Percentiles rank a stretch among this genome's conserved stretches.
Evolutionary conservation across 176 grass and related monocot species (phyloP).

Genomic region (Zoysia pacifica): DNA sequence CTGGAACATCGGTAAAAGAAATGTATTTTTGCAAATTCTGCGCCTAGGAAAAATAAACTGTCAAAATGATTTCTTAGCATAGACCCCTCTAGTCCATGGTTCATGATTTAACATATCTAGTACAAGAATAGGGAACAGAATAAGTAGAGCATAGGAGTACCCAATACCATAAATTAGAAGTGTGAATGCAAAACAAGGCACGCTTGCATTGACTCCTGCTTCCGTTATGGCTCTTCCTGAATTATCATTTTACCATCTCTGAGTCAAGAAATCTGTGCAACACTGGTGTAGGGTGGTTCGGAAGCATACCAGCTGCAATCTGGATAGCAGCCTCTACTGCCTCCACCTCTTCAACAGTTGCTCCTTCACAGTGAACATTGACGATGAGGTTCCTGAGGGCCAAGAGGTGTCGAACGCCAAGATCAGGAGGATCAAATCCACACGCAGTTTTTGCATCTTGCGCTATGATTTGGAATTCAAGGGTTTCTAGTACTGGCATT

Average conservation of each 20-base stretch:
- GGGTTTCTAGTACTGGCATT: slow-evolving; percentile 36
- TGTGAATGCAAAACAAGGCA: neutral
- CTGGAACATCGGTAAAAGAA: too few species aligned
- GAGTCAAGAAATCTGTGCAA: slow-evolving; percentile 31
- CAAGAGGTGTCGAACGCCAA: slow-evolving; percentile 32
- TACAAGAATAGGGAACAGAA: neutral
- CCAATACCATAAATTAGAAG: neutral
- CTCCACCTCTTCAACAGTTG: slow-evolving; percentile 32
- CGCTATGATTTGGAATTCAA: slow-evolving; percentile 36
- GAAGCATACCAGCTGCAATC: slow-evolving; percentile 13
- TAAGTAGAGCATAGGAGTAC: neutral
- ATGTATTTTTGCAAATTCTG: too few species aligned
- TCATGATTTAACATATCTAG: neutral
- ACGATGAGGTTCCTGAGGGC: slow-evolving; percentile 19
- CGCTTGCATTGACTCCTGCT: neutral
- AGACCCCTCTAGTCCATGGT: neutral
- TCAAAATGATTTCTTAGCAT: too few species aligned
- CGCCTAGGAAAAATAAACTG: too few species aligned
- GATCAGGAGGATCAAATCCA: neutral
- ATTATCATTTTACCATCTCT: slow-evolving; percentile 22
- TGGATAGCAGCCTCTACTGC: slow-evolving; percentile 34
- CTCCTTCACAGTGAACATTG: slow-evolving; percentile 26
- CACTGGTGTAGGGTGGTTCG: slow-evolving; percentile 8
- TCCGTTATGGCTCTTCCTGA: neutral
- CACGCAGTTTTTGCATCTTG: neutral